Percentiles rank a stretch among this genome's conserved stretches.
Evolutionary conservation across 1,139 yeast species (phyloP).

Genomic region (Sugiyamaella pinicola): DNA sequence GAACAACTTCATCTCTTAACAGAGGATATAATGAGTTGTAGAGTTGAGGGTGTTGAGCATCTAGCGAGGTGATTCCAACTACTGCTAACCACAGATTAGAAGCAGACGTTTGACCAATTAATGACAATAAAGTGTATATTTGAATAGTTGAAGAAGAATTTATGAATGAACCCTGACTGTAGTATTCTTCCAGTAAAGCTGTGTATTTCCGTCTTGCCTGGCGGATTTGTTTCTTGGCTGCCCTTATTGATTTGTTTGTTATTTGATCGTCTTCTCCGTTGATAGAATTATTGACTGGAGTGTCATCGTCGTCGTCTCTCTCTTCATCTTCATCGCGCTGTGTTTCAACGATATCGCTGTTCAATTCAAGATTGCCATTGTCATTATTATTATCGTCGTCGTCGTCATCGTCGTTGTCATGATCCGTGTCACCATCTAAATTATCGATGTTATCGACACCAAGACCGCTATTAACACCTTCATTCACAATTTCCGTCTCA

Average conservation of each 20-base stretch:
- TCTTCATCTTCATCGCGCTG: slow-evolving; percentile 13
- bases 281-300: slow-evolving; percentile 6
- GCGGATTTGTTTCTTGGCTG: slow-evolving; percentile 18
- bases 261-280: not conserved
- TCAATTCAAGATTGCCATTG: too few relatives aligned
- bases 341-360: slow-evolving; percentile 9
- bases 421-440: slow-evolving; percentile 30
- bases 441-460: slow-evolving; percentile 38
- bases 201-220: slow-evolving; percentile 22
- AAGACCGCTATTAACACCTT: slow-evolving; percentile 24
- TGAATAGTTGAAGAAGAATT: slow-evolving; percentile 77
- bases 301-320: slow-evolving; percentile 2
- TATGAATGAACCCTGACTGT: slow-evolving; percentile 71
- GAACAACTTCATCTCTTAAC: slow-evolving; percentile 76
- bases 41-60: slow-evolving; percentile 71
- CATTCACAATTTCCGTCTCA: too few relatives aligned
- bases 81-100: slow-evolving; percentile 84
- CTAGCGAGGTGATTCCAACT: slow-evolving; percentile 84
- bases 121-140: slow-evolving; percentile 74
- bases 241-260: slow-evolving; percentile 10
- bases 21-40: slow-evolving; percentile 74
- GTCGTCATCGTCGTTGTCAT: slow-evolving; percentile 20
- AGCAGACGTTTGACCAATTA: slow-evolving; percentile 74
- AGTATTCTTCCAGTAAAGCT: slow-evolving; percentile 31
- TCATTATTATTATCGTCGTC: slow-evolving; percentile 7